These are phyloP conservation scores for Tylopilus cervinicoccineus DNA, from an alignment of 768 basidiomycete species.

Conservation along the genomic window DNA sequence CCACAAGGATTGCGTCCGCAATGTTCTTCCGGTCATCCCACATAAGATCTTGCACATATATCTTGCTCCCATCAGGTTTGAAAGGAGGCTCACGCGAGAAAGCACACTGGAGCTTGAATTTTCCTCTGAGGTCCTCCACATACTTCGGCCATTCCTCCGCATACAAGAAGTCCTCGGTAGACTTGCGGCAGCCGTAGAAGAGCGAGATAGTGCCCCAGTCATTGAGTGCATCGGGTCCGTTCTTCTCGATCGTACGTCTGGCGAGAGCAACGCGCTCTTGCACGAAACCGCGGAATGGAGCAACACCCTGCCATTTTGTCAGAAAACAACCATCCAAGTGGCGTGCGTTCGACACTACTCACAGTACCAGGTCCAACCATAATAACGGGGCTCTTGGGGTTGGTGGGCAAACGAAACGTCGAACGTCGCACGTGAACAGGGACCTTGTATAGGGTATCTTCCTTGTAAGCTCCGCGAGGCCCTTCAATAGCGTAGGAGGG, in stretches of 20 bases:
- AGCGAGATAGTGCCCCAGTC: conserved; percentile 96
- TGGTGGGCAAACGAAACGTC: conserved; percentile 95
- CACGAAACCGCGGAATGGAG: conserved; percentile 98
- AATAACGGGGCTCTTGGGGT: conserved; percentile 96
- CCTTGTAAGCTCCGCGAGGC: conserved; percentile 80
- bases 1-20: conserved; percentile 84
- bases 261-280: conserved; percentile 98
- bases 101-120: conserved; percentile 84
- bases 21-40: conserved; percentile 84
- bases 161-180: conserved; percentile 90
- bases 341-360: conserved; percentile 32
- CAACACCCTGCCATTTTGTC: conserved; percentile 71
- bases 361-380: conserved; percentile 99
- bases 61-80: conserved; percentile 89
- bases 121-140: conserved; percentile 79
- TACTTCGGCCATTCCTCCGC: conserved; percentile 94
- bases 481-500: conserved; percentile 88
- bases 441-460: conserved; percentile 68
- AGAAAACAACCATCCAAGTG: not conserved
- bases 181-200: conserved; percentile 94
- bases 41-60: conserved; percentile 97
- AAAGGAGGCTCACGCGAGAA: conserved; percentile 87
- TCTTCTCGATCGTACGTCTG: conserved; percentile 91
- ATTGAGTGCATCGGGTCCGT: conserved; percentile 85
- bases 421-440: conserved; percentile 95